Evolutionary conservation across 352 stramenopile genomes (phyloP).

Genomic region (Phytophthora uliginosa): DNA sequence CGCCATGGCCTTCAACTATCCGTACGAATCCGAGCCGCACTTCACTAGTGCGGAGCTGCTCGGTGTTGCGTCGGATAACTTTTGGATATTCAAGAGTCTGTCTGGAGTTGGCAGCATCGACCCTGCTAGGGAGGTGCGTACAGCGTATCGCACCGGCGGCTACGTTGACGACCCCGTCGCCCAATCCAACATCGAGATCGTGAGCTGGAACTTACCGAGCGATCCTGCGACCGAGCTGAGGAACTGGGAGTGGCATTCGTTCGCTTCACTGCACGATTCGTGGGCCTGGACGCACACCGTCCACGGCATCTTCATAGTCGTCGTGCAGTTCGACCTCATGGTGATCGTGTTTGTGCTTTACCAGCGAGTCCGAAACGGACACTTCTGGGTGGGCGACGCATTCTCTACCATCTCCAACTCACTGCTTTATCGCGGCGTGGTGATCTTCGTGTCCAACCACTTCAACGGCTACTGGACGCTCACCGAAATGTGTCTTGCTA

Average conservation of each 20-base stretch:
- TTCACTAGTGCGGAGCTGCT: conserved; percentile 21
- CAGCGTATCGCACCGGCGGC: conserved; percentile 35
- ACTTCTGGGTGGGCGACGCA: conserved; percentile 54
- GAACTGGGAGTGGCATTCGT: conserved; percentile 31
- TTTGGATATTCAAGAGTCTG: conserved; percentile 29
- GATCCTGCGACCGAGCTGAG: conserved; percentile 28
- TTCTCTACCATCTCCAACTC: conserved; percentile 52
- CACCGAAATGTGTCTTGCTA: conserved; percentile 42
- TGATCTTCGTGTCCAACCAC: conserved; percentile 43
- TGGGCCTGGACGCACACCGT: conserved; percentile 60
- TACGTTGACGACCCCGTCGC: conserved; percentile 43
- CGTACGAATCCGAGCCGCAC: conserved; percentile 27
- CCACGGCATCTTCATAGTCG: conserved; percentile 44
- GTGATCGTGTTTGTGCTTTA: conserved; percentile 49
- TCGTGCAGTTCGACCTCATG: conserved; percentile 40
- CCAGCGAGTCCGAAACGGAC: conserved; percentile 31
- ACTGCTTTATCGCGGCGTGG: conserved; percentile 30
- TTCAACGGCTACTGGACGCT: conserved; percentile 56
- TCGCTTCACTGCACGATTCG: conserved; percentile 40
- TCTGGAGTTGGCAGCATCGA: conserved; percentile 8
- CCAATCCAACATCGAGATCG: conserved; percentile 51
- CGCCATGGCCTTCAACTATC: conserved; percentile 33
- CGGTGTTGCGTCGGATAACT: conserved; percentile 19
- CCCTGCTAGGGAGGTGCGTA: conserved; percentile 31
- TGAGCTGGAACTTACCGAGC: conserved; percentile 29